Conservation (phyloP, 2,329 filamentous ascomycete species). For the Monosporascus sp. region DNA sequence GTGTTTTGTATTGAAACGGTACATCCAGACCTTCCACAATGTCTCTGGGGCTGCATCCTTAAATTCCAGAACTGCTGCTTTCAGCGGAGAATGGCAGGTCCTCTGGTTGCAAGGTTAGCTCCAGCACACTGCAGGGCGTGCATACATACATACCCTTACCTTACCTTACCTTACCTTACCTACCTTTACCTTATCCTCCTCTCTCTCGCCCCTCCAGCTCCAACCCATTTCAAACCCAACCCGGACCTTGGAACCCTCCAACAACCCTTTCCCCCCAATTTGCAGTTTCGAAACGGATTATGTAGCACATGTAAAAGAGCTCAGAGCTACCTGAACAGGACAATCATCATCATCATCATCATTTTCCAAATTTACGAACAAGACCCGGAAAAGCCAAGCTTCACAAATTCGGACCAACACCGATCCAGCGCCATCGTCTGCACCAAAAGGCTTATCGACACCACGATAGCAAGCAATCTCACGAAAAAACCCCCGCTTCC, state of each 20-base stretch:
- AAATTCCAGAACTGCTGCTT: slow-evolving; percentile 12
- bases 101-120: no score
- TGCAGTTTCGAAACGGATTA: slow-evolving; percentile 36
- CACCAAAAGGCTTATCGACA: neutral
- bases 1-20: no score
- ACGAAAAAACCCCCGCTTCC: slow-evolving; percentile 23
- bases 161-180: no score
- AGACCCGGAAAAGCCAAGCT: slow-evolving; percentile 11
- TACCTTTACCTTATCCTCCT: no score
- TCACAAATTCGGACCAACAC: slow-evolving; percentile 9
- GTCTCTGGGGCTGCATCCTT: neutral
- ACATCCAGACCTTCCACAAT: neutral
- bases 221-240: neutral
- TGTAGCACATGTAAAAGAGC: slow-evolving; percentile 38
- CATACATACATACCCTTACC: no score
- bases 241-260: slow-evolving; percentile 2
- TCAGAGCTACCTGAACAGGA: slow-evolving; percentile 30
- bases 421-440: slow-evolving; percentile 6
- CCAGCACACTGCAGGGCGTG: no score
- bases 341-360: slow-evolving; percentile 11
- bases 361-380: slow-evolving; percentile 1
- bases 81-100: slow-evolving; percentile 9
- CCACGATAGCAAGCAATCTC: slow-evolving; percentile 11
- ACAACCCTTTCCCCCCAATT: slow-evolving; percentile 11
- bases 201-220: neutral